Evolutionary conservation across 352 stramenopile species (phyloP), one percentile per base, ranked within the genome.

Genomic region (Phytophthora pistaciae): DNA sequence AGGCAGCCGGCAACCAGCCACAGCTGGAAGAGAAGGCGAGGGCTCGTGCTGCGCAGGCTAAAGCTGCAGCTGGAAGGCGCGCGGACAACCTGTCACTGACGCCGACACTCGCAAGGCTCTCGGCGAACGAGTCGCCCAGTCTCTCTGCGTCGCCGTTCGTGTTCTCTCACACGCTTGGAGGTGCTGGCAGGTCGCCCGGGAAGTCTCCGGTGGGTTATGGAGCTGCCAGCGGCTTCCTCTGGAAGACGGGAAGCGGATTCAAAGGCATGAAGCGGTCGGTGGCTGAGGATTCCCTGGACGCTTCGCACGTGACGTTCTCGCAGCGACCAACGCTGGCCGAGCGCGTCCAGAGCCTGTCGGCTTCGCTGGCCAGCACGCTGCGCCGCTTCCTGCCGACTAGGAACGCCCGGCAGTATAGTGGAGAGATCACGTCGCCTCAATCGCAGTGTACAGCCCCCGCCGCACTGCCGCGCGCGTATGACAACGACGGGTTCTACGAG

Each of bases 401-500:
- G 18, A 65, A 42, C 31, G 36, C 5, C 31, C 55, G 61, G 1
- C 60, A 68, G 31, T 59, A 36, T 3, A 36, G 56, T 42, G 57
- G 60, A 18, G 66, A 65, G 16, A 13, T 77, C 13, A 88, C 83
- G 21, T 91, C 83, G 9, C 83, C 83, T 5, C 70, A 81, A 48
- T 91, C 80, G 7, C 64, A 78, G 6, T 83, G 74, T 16, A 73
- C 76, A 16, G 73, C 78, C 25, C 83, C 83, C 10, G 70, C 77
- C 23, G 48, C 57, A 16, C 54, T 88, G 4, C 70, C 83, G 3
- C 72, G 77, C 2, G 72, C 66, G 4, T 88, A 78, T 54, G 80
- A 91, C 38, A 74, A 91, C 18, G 71, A 75, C 10, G 62, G 69
- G 3, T 91, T 88, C 46, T 91, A 88, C 59, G 33, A 59, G 11